Conservation (phyloP, 148 eudicot species). For the Drosera capensis region DNA sequence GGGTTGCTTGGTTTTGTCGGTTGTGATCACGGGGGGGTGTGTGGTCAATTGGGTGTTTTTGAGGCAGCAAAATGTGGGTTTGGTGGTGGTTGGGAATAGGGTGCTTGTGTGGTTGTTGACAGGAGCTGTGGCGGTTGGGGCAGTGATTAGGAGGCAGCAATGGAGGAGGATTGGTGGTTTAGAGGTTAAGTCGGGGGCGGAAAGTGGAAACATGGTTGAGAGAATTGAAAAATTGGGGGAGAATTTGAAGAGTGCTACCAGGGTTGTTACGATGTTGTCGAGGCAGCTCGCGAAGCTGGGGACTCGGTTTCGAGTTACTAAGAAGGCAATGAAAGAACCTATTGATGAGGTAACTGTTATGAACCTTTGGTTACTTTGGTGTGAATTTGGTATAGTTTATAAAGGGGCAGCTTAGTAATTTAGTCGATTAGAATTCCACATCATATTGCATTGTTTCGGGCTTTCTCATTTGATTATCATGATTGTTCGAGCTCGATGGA, state of each 20-base stretch:
- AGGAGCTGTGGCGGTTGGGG: conserved; percentile 54
- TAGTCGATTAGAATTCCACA: no score
- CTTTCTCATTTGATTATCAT: no score
- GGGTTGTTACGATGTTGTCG: conserved; percentile 44
- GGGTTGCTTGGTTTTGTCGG: conserved; percentile 36
- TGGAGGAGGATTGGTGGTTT: conserved; percentile 56
- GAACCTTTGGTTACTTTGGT: background rate
- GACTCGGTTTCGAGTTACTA: conserved; percentile 65
- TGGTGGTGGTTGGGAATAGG: conserved; percentile 31
- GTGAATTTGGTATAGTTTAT: background rate
- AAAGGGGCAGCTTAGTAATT: no score
- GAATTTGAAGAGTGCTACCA: conserved; percentile 41
- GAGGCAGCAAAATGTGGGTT: conserved; percentile 21
- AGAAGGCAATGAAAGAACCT: conserved; percentile 69
- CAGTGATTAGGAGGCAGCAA: conserved; percentile 51
- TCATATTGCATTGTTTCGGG: no score
- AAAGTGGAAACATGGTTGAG: conserved; percentile 46
- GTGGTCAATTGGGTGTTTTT: conserved; percentile 18
- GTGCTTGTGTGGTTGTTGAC: conserved; percentile 39
- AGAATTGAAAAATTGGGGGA: conserved; percentile 88
- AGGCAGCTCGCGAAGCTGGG: conserved; percentile 94
- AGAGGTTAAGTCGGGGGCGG: conserved; percentile 19
- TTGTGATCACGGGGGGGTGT: conserved; percentile 33
- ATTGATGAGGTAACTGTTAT: conserved; percentile 57
- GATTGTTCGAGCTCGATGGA: no score